Base-by-base conservation (phyloP, 1,284 basidiomycete genomes). In the Ganoderma sinense region DNA sequence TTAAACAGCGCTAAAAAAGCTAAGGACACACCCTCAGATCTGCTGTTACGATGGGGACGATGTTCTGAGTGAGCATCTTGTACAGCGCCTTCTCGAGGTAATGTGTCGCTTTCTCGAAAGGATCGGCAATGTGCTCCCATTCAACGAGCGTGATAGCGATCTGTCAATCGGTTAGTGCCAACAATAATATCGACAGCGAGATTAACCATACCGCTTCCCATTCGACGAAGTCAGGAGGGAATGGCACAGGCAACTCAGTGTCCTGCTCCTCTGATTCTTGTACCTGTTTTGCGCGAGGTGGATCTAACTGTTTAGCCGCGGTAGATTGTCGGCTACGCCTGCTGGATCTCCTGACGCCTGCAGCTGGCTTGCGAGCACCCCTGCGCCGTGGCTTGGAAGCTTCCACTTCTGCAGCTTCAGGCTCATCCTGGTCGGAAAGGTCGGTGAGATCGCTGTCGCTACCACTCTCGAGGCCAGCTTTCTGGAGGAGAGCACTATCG, bases 131-230 rank as follows among this genome's bases (percentile, higher is more conserved):
- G 55, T 85, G 85, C 73, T 94, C 90, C 95, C 95, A 96, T 73
- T 96, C 94, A 7, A 86, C 79, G 20, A 94, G 83, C n/a, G 93
- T 94, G 18, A 91, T 87, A 75, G 92, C 94, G 71, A 97, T 88
- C 93, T 95, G 66, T 40, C 13, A 64, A 60, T 40, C 39, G 4
- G 26, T 61, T 62, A 73, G 67, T 31, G 26, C 33, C 40, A 39
- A 43, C 13, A 10, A 16, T 58, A 39, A 26, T 2, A 8, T 26
- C 0, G 20, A 20, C 26, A 43, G 45, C 29, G 43, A 29, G 31
- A n/a, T 31, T 10, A 62, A 26, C 39, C 90, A 73, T 69, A 94
- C 94, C 75, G 92, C 92, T 82, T 96, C 93, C 94, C 94, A 95
- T 78, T 94, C 93, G 66, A 94, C 81, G 75, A 95, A 92, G 71